Evolutionary conservation across 169 alveolate species (phyloP).

Genomic region (Cryptosporidium bovis): DNA sequence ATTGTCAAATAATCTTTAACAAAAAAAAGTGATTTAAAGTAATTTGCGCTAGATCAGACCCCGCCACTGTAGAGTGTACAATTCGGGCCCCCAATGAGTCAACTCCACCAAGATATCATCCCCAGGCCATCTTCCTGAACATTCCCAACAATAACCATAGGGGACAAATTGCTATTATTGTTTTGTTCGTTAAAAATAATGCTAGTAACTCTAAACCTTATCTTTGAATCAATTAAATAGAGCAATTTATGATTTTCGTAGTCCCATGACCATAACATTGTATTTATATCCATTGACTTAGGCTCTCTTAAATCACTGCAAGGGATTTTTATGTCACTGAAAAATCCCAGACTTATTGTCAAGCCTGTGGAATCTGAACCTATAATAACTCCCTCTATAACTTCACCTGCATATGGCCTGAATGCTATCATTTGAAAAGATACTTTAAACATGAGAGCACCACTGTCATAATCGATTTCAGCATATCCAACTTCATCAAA

Average conservation of each 20-base stretch:
- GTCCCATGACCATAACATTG: conserved; percentile 71
- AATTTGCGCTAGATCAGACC: neutral
- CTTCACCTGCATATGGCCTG: conserved; percentile 50
- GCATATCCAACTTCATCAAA: conserved; percentile 60
- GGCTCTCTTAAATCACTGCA: conserved; percentile 69
- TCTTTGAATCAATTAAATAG: conserved; percentile 41
- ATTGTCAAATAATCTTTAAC: neutral
- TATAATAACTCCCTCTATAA: conserved; percentile 50
- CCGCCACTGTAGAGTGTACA: neutral
- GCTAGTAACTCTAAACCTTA: conserved; percentile 43
- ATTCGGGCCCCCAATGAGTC: neutral
- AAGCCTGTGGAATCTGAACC: conserved; percentile 66
- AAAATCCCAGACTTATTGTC: conserved; percentile 67
- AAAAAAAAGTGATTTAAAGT: neutral
- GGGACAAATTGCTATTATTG: conserved; percentile 8
- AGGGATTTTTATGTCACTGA: conserved; percentile 57
- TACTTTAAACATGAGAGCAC: conserved; percentile 18
- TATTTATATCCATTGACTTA: conserved; percentile 39
- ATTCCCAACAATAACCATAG: conserved; percentile 65
- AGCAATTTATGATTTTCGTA: conserved; percentile 55
- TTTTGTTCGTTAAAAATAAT: conserved; percentile 36
- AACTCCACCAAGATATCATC: conserved; percentile 72
- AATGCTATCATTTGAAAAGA: conserved; percentile 61
- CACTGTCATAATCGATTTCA: conserved; percentile 43
- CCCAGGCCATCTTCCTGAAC: conserved; percentile 73